Evolutionary conservation across 2,329 filamentous ascomycete genomes (phyloP).

Genomic region (Sclerotinia nivalis): DNA sequence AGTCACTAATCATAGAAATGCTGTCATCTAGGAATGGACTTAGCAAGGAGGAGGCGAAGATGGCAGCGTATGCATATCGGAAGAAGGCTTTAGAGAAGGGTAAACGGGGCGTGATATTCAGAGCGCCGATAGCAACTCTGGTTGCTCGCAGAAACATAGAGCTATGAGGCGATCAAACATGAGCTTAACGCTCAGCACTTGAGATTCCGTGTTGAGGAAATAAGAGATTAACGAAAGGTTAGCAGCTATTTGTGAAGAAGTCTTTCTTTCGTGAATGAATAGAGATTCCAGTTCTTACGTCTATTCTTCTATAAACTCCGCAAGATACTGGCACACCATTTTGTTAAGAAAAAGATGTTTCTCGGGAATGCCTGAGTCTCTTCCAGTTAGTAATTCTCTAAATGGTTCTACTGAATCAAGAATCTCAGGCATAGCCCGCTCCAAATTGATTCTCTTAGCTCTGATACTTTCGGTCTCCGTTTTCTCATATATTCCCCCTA

Average conservation of each 20-base stretch:
- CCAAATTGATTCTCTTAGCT: too few relatives aligned
- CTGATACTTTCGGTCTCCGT: too few relatives aligned
- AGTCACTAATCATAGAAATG: neutral
- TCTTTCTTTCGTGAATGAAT: neutral
- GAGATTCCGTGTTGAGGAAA: neutral
- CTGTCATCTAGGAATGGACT: neutral
- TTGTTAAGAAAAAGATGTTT: too few relatives aligned
- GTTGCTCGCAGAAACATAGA: neutral
- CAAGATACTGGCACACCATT: too few relatives aligned
- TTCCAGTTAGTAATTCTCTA: too few relatives aligned
- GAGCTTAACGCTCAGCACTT: neutral
- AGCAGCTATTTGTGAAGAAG: neutral
- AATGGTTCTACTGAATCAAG: too few relatives aligned
- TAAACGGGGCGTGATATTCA: neutral
- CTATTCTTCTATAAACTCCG: neutral
- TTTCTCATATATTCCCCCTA: too few relatives aligned
- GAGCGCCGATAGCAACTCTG: neutral
- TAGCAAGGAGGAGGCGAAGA: neutral
- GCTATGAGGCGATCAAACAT: neutral
- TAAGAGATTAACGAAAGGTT: neutral
- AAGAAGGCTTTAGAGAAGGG: neutral
- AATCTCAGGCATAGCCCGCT: too few relatives aligned
- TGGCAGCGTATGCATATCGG: neutral
- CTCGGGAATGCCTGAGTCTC: too few relatives aligned
- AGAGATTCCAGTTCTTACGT: neutral